Evolutionary conservation across 495 filamentous ascomycete species (phyloP).

Genomic region (Cryomyces minteri): DNA sequence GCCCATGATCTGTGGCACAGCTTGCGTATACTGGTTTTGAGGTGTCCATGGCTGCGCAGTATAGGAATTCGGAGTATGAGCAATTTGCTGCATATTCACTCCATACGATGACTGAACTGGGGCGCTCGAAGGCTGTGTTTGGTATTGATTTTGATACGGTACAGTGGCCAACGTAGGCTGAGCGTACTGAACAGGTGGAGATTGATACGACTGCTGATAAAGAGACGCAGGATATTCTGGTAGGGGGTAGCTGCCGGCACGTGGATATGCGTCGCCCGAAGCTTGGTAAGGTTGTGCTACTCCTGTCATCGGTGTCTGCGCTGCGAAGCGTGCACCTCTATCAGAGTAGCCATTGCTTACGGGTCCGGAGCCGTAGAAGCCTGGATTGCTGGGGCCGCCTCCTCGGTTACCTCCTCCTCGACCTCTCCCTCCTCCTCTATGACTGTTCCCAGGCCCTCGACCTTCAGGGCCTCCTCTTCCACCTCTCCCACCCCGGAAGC

Average conservation of each 20-base stretch:
- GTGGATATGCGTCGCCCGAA: too few relatives aligned
- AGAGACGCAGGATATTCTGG: background rate
- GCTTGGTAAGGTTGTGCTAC: background rate
- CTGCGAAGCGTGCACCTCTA: background rate
- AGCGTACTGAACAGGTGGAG: background rate
- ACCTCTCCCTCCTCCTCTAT: conserved; percentile 7
- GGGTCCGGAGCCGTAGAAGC: background rate
- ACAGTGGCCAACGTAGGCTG: background rate
- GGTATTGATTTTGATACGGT: background rate
- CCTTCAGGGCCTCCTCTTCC: background rate
- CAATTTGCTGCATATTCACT: background rate
- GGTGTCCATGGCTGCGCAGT: background rate
- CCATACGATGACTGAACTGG: background rate
- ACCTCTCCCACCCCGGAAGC: conserved; percentile 6
- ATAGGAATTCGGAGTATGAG: background rate
- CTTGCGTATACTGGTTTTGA: background rate
- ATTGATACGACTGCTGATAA: background rate
- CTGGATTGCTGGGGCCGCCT: background rate
- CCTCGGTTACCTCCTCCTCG: conserved; percentile 5
- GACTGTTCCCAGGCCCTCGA: background rate
- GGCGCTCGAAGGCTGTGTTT: background rate
- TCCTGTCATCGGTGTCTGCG: background rate
- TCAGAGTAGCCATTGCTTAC: background rate
- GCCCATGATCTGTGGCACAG: background rate
- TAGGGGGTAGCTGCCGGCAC: background rate